Percentiles rank a stretch among this genome's conserved stretches.
Conservation (phyloP, 805 yeast genomes). For the Tetrapisispora pingtungensis region DNA sequence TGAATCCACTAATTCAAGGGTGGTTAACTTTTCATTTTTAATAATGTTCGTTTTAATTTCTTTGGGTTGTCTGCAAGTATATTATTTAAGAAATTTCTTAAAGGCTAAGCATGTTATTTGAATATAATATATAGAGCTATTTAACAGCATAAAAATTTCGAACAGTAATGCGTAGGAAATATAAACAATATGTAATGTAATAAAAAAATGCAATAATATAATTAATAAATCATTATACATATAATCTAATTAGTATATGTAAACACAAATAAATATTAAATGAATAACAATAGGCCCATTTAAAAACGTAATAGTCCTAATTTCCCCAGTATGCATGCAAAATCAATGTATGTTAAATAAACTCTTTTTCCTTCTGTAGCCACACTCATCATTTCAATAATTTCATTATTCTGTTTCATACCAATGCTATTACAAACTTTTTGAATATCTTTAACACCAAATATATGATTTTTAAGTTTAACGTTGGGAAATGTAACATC, state of each 20-base stretch:
- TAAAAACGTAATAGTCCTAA: conserved; percentile 32
- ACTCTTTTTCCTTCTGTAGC: conserved; percentile 32
- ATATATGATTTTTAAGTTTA: conserved; percentile 12
- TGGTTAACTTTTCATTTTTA: conserved; percentile 70
- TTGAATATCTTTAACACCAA: conserved; percentile 33
- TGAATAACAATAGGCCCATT: not conserved
- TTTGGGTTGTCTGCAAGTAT: conserved; percentile 87
- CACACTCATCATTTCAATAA: conserved; percentile 39
- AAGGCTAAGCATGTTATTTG: conserved; percentile 65
- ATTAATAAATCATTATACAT: too few species aligned
- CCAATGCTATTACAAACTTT: conserved; percentile 26
- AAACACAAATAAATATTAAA: not conserved
- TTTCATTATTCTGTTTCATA: conserved; percentile 24
- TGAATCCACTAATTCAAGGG: conserved; percentile 91
- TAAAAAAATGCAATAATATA: too few species aligned
- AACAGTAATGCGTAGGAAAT: too few species aligned
- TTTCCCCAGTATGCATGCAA: conserved; percentile 40
- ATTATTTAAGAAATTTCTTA: conserved; percentile 87
- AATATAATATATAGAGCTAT: not conserved
- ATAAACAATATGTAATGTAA: too few species aligned
- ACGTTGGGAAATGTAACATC: conserved; percentile 15
- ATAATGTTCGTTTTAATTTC: conserved; percentile 60
- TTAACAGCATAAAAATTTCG: too few species aligned
- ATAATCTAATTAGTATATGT: too few species aligned
- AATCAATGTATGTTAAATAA: conserved; percentile 35